Evolutionary conservation across 108 stramenopile genomes (phyloP).

Genomic region (Parietichytrium sp.): DNA sequence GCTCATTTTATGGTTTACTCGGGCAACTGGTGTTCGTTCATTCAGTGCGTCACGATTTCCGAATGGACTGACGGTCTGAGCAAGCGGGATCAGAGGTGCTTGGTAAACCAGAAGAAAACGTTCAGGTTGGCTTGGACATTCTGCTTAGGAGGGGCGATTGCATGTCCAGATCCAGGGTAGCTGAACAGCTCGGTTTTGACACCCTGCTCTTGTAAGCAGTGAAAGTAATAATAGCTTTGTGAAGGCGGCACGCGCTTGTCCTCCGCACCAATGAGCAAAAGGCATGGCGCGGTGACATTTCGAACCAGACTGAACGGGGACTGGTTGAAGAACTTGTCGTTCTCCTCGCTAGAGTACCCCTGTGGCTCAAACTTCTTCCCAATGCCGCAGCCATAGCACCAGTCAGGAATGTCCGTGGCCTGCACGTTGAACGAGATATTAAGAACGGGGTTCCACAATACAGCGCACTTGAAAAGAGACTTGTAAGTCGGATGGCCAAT

Average conservation of each 20-base stretch:
- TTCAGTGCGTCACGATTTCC: too few relatives aligned
- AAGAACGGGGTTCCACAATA: conserved; percentile 29
- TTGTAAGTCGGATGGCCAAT: conserved; percentile 28
- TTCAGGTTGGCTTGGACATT: neutral
- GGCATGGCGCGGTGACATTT: conserved; percentile 15
- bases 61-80: too few relatives aligned
- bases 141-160: conserved; percentile 8
- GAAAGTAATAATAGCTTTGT: neutral
- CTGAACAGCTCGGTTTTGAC: neutral
- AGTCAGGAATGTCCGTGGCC: conserved; percentile 29
- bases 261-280: neutral
- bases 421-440: neutral
- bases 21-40: too few relatives aligned
- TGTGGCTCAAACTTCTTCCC: neutral
- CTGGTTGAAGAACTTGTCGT: neutral
- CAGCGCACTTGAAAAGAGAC: neutral
- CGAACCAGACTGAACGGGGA: neutral
- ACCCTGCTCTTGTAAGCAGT: neutral
- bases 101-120: neutral
- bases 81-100: too few relatives aligned
- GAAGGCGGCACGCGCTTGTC: neutral
- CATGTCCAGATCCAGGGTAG: conserved; percentile 3
- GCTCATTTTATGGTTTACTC: too few relatives aligned
- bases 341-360: neutral
- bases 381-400: neutral